Percentiles rank a stretch among this genome's conserved stretches.
Evolutionary conservation across 2,329 filamentous ascomycete genomes (phyloP).

Genomic region (Neonectria punicea): DNA sequence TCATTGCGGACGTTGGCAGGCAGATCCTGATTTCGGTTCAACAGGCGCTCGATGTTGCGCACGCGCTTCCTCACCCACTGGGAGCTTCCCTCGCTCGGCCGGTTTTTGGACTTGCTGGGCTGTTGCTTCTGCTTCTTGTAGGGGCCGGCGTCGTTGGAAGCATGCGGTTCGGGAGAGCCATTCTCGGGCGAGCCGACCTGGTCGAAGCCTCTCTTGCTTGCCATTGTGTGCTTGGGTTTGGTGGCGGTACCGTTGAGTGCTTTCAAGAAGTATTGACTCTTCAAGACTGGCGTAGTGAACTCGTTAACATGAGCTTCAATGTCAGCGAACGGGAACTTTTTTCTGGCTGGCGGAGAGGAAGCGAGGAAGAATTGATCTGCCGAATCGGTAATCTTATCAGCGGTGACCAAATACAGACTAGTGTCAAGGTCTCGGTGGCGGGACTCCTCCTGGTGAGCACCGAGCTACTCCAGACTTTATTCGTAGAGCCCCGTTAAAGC

Average conservation of each 20-base stretch:
- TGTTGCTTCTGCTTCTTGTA: constrained; percentile 52
- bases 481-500: background rate
- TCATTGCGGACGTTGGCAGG: constrained; percentile 75
- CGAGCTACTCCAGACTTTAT: constrained; percentile 16
- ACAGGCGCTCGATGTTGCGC: constrained; percentile 73
- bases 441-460: background rate
- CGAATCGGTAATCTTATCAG: constrained; percentile 38
- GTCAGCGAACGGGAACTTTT: constrained; percentile 33
- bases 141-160: constrained; percentile 29
- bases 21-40: constrained; percentile 69
- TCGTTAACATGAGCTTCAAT: background rate
- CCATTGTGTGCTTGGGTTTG: constrained; percentile 37
- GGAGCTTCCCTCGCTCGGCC: constrained; percentile 59
- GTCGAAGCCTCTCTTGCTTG: constrained; percentile 45
- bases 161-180: constrained; percentile 31
- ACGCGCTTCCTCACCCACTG: constrained; percentile 77
- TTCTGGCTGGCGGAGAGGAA: constrained; percentile 27
- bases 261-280: background rate
- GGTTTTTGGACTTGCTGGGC: constrained; percentile 50
- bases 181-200: constrained; percentile 44
- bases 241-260: background rate
- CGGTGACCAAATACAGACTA: constrained; percentile 30
- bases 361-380: constrained; percentile 23
- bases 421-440: constrained; percentile 15
- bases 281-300: background rate